Base-by-base conservation (phyloP, 2,329 filamentous ascomycete genomes). In the Aspergillus amoenus region DNA sequence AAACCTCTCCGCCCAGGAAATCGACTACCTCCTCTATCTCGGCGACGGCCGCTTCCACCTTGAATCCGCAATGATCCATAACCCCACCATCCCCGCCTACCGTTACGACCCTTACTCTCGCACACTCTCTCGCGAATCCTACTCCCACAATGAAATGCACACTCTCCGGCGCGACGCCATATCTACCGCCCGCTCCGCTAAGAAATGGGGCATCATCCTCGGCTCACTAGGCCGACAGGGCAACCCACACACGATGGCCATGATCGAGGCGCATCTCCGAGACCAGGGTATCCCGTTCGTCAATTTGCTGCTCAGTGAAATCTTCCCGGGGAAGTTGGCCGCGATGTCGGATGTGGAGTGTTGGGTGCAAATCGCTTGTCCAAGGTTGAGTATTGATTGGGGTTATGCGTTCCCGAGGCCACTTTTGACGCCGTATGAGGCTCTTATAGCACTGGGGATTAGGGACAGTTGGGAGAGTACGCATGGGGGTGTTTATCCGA, bases 1-100 rank as follows among this genome's bases (percentile, higher is more conserved):
- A 0, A 83, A 83, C 21, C 80, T 93, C n/a, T 67, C 79, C 13
- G 70, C 78, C n/a, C 68, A 76, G 40, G 78, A 80, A 39, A 84
- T 93, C 21, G 90, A 96, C 69, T 76, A 91, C 61, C 88, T 97
- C 45, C 79, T 97, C 1, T 97, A 97, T 72, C 85, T 97, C 13
- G 93, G 93, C 46, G 93, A 97, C 70, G 93, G 93, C 12, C 85
- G 93, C 58, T 97, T 97, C 79, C 94, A 99, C 73, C 88, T 99
- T 43, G 94, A 99, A 76, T 95, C 91, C 68, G 93, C 95, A 69
- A 99, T 99, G 93, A 99, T 99, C 64, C 94, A 97, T 71, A 99
- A 99, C 76, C 94, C 95, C 0, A 77, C 81, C 5, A 85, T 97
- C 37, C 90, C 93, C 0, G 93, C 95, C 2, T 99, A 97, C 76